These are phyloP conservation scores for Aureobasidium sp. DNA, from an alignment of 2,329 filamentous ascomycete species.

Conservation along the genomic window DNA sequence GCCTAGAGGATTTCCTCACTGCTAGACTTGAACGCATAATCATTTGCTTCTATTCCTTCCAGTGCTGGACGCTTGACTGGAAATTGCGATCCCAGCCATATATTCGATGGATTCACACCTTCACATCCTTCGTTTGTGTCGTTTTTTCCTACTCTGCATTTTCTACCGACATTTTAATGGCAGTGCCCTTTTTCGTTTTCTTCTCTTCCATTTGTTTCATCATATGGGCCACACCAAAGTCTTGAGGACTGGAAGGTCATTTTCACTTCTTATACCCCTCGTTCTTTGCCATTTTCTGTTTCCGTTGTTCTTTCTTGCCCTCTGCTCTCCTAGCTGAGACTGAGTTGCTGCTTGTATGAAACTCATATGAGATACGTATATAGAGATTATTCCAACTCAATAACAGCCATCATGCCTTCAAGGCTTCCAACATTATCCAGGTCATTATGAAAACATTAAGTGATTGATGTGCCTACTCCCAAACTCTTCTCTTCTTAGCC, in stretches of 20 bases:
- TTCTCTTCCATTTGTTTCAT: background rate
- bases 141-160: background rate
- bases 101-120: background rate
- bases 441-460: too few relatives aligned
- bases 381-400: background rate
- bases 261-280: slow-evolving; percentile 8
- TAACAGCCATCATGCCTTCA: too few relatives aligned
- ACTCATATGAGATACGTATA: background rate
- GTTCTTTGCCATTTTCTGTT: background rate
- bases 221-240: background rate
- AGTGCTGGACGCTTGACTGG: background rate
- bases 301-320: background rate
- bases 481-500: background rate
- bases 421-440: too few relatives aligned
- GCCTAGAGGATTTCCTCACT: background rate
- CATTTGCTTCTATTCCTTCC: background rate
- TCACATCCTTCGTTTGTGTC: background rate
- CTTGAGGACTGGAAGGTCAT: background rate
- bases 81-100: too few relatives aligned
- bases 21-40: background rate
- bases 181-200: background rate
- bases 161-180: background rate
- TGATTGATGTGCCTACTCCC: background rate
- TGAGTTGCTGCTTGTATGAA: background rate
- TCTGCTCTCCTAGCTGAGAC: too few relatives aligned